Evolutionary conservation across 352 stramenopile genomes (phyloP).

Genomic region (Phytophthora brassicae): DNA sequence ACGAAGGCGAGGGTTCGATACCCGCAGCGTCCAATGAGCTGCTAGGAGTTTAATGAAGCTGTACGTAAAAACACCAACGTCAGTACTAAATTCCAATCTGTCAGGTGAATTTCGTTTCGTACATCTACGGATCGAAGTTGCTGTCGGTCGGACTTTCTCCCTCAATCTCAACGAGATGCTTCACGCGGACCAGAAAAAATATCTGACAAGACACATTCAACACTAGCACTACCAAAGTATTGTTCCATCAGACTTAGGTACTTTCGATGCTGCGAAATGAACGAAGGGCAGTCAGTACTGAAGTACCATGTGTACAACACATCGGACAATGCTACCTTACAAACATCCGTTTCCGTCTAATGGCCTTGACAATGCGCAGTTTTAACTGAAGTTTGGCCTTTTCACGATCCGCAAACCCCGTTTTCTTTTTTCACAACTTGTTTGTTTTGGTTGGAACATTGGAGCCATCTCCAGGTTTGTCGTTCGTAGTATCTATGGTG

Average conservation of each 20-base stretch:
- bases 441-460: conserved; percentile 3
- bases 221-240: conserved; percentile 53
- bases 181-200: conserved; percentile 59
- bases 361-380: conserved; percentile 49
- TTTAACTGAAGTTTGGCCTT: conserved; percentile 60
- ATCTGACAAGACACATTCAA: conserved; percentile 62
- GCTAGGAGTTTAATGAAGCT: too few species aligned
- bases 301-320: background rate
- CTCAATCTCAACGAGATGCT: conserved; percentile 64
- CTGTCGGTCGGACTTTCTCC: conserved; percentile 42
- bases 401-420: conserved; percentile 54
- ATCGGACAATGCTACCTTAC: conserved; percentile 22
- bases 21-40: conserved; percentile 41
- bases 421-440: conserved; percentile 15
- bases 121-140: conserved; percentile 70
- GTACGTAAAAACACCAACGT: too few species aligned
- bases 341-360: conserved; percentile 65
- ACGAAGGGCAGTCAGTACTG: too few species aligned
- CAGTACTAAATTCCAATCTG: too few species aligned
- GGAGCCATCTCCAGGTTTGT: background rate
- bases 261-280: conserved; percentile 42
- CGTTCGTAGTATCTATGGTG: background rate
- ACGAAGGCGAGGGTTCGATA: conserved; percentile 42
- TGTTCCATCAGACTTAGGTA: conserved; percentile 60
- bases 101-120: background rate